Evolutionary conservation across 1,139 yeast genomes (phyloP).

Genomic region (Kazachstania sp.): DNA sequence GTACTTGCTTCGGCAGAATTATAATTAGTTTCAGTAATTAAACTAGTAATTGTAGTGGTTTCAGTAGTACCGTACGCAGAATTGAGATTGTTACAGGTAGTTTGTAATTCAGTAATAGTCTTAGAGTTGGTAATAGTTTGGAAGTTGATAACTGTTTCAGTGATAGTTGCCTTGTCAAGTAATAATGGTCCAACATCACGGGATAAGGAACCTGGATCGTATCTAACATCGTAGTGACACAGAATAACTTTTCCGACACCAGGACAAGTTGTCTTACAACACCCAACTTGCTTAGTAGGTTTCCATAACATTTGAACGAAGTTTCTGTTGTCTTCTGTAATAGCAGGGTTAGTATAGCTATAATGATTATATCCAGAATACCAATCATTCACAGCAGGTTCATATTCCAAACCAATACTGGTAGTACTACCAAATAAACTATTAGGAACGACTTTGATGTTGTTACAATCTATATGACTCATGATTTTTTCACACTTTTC

Average conservation of each 20-base stretch:
- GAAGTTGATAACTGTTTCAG: neutral
- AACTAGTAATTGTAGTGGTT: neutral
- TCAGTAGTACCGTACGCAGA: neutral
- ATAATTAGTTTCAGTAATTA: neutral
- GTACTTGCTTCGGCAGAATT: neutral
- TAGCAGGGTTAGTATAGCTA: neutral
- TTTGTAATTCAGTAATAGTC: neutral
- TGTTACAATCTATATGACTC: neutral
- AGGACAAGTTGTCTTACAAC: neutral
- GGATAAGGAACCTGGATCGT: neutral
- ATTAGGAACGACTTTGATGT: neutral
- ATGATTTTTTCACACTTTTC: neutral
- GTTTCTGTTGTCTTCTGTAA: neutral
- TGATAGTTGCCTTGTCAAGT: neutral
- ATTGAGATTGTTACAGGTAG: neutral
- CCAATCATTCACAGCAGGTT: neutral
- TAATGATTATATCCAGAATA: neutral
- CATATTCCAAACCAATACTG: neutral
- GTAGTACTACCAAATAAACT: neutral
- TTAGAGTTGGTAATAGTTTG: neutral
- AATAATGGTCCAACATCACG: neutral
- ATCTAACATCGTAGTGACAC: neutral
- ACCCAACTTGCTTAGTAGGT: neutral
- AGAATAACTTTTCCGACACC: neutral
- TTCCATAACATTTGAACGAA: slow-evolving; percentile 1